These are phyloP conservation scores for Fusarium xylarioides DNA, from an alignment of 2,329 filamentous ascomycete genomes.

Conservation along the genomic window DNA sequence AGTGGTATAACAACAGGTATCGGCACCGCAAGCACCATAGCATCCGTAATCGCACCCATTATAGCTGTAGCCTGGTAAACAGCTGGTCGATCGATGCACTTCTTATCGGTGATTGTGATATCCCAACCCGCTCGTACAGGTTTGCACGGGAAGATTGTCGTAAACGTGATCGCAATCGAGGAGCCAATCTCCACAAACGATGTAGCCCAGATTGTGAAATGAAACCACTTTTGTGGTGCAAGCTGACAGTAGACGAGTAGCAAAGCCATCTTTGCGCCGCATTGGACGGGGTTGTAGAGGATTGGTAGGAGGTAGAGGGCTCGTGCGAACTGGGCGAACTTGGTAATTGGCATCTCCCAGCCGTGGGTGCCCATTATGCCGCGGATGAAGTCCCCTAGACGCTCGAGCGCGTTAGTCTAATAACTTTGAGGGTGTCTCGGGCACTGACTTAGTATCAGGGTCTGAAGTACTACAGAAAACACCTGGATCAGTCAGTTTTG, in stretches of 20 bases:
- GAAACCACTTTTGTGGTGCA: constrained; percentile 13
- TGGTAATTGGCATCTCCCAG: constrained; percentile 28
- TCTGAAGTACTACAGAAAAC: constrained; percentile 19
- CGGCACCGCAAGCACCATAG: constrained; percentile 10
- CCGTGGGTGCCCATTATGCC: constrained; percentile 24
- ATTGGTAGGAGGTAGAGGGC: constrained; percentile 9
- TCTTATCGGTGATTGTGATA: not conserved
- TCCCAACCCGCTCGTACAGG: constrained; percentile 14
- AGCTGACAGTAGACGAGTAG: constrained; percentile 12
- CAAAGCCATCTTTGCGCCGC: constrained; percentile 3
- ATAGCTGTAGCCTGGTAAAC: constrained; percentile 19
- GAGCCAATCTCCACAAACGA: constrained; percentile 13
- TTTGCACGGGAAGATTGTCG: constrained; percentile 14
- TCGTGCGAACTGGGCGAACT: constrained; percentile 3
- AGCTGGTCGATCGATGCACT: constrained; percentile 13
- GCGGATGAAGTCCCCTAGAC: constrained; percentile 11
- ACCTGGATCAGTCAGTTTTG: not conserved
- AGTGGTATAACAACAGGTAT: constrained; percentile 13
- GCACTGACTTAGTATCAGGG: constrained; percentile 13
- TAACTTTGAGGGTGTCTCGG: not conserved
- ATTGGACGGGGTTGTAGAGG: constrained; percentile 26
- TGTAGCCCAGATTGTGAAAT: not conserved
- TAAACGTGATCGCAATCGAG: constrained; percentile 15
- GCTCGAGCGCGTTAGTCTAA: not conserved
- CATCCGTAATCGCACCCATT: constrained; percentile 6